Evolutionary conservation across 148 eudicot species (phyloP).

Genomic region (Suaeda aralocaspica): DNA sequence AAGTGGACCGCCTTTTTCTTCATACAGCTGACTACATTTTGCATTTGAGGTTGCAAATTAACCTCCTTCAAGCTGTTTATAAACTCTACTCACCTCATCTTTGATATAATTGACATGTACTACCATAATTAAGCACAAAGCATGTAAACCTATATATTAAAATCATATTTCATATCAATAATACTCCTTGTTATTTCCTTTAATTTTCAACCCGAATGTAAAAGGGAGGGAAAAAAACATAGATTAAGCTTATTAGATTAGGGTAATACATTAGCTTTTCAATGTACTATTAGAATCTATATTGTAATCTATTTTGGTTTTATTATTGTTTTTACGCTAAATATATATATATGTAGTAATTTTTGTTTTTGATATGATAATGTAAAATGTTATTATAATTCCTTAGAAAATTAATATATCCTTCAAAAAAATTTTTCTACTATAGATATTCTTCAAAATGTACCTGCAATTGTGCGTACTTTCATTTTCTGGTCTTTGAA

Average conservation of each 20-base stretch:
- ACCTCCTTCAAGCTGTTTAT: constrained; percentile 44
- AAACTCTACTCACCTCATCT: constrained; percentile 22
- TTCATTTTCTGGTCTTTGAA: too few relatives aligned
- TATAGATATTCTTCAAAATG: too few relatives aligned
- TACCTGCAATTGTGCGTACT: too few relatives aligned
- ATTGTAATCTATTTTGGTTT: too few relatives aligned
- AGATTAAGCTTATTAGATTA: neutral
- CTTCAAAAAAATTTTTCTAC: too few relatives aligned
- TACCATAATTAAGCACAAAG: neutral
- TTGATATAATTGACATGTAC: neutral
- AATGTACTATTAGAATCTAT: neutral
- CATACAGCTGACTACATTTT: constrained; percentile 52
- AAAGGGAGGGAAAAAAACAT: neutral
- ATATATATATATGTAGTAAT: too few relatives aligned
- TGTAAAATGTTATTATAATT: too few relatives aligned
- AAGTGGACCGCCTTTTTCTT: constrained; percentile 38
- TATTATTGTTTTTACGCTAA: neutral
- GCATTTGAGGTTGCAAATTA: constrained; percentile 51
- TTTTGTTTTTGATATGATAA: too few relatives aligned
- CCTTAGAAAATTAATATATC: too few relatives aligned
- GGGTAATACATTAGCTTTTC: neutral
- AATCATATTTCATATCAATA: too few relatives aligned
- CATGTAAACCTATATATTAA: too few relatives aligned
- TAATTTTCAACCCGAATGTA: neutral
- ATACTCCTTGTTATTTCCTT: too few relatives aligned